phyloP scores from a whole-genome alignment of 768 basidiomycete species.

The Russula sp. region DNA sequence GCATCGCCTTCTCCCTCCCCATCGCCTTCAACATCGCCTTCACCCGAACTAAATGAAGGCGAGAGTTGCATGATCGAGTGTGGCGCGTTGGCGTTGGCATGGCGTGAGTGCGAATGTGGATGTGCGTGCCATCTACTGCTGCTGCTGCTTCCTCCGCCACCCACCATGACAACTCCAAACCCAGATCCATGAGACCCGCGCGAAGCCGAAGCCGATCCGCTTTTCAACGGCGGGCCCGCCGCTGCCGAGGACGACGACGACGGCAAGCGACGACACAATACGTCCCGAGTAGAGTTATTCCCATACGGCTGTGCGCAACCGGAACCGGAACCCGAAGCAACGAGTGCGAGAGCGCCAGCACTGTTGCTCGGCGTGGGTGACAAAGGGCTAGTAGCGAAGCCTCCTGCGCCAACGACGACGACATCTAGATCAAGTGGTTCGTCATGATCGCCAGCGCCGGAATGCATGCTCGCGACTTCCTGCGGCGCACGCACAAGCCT shows the following conservation, averaged over 20 bases:
- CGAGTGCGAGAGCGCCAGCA: conserved; percentile 20
- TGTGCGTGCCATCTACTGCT: conserved; percentile 3
- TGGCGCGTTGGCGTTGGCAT: not conserved
- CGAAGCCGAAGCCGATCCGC: conserved; percentile 6
- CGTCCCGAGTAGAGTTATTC: not conserved
- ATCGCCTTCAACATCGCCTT: conserved; percentile 1
- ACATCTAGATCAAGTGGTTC: conserved; percentile 28
- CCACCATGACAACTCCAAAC: not conserved
- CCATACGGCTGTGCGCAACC: not conserved
- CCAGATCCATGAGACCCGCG: conserved; percentile 6
- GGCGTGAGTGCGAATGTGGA: not conserved
- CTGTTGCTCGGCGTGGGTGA: conserved; percentile 28
- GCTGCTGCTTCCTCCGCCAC: not conserved
- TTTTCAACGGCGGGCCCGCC: not conserved
- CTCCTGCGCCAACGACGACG: conserved; percentile 29
- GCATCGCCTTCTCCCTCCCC: not conserved
- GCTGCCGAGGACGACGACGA: not conserved
- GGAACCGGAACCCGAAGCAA: not conserved
- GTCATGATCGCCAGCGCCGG: conserved; percentile 27
- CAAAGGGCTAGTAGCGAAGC: conserved; percentile 21
- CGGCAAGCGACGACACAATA: not conserved
- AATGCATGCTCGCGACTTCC: conserved; percentile 26
- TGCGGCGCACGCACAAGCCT: conserved; percentile 10
- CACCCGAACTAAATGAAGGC: conserved; percentile 25
- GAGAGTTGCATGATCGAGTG: conserved; percentile 25